A percentile compares a stretch with the other conserved stretches of the same genome.
phyloP scores from a whole-genome alignment of 2,329 filamentous ascomycete species.

The Eutypella sp. region DNA sequence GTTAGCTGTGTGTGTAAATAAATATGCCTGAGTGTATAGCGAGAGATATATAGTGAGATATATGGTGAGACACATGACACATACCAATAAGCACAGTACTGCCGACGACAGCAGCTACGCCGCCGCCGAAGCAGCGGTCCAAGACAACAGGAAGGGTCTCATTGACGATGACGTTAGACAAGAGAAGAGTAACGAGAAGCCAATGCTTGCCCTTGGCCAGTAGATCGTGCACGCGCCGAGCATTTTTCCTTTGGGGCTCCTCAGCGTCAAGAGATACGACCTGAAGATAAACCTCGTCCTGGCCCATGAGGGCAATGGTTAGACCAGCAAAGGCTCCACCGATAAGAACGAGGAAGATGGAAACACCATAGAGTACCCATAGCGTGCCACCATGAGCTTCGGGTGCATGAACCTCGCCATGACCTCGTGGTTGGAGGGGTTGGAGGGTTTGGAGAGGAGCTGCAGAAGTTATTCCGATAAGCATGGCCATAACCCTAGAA shows the following conservation, averaged over 20 bases:
- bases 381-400: conserved; percentile 58
- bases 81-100: conserved; percentile 91
- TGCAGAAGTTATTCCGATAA: conserved; percentile 36
- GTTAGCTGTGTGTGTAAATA: too few species aligned
- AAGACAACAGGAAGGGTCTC: conserved; percentile 93
- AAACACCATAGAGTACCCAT: conserved; percentile 77
- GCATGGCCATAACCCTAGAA: conserved; percentile 33
- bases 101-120: conserved; percentile 88
- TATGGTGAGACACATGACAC: conserved; percentile 18
- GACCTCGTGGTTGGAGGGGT: too few species aligned
- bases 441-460: conserved; percentile 37
- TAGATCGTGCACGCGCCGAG: conserved; percentile 72
- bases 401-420: conserved; percentile 39
- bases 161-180: conserved; percentile 97
- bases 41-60: not conserved
- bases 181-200: conserved; percentile 88
- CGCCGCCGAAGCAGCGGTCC: conserved; percentile 87
- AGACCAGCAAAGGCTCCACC: conserved; percentile 93
- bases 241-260: conserved; percentile 81
- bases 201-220: conserved; percentile 91
- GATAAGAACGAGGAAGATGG: conserved; percentile 73
- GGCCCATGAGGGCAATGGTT: conserved; percentile 72
- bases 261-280: conserved; percentile 83
- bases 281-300: conserved; percentile 95
- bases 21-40: too few species aligned